Evolutionary conservation across 352 stramenopile species (phyloP).

Genomic region (Pythium phragmiticola): DNA sequence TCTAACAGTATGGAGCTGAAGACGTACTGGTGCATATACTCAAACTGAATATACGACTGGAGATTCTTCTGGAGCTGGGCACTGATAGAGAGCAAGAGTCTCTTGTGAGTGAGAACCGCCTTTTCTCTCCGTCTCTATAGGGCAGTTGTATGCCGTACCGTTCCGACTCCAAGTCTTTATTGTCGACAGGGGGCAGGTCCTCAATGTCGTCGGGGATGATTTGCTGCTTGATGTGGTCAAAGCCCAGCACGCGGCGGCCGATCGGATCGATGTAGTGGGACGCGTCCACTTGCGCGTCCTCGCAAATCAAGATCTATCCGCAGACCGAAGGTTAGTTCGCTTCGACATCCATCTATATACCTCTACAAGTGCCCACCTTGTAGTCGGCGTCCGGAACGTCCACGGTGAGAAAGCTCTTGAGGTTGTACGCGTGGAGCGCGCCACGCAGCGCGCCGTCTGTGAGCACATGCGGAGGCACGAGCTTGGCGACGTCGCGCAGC

Average conservation of each 20-base stretch:
- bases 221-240: slow-evolving; percentile 86
- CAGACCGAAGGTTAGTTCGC: background rate
- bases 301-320: slow-evolving; percentile 71
- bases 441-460: slow-evolving; percentile 63
- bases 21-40: slow-evolving; percentile 78
- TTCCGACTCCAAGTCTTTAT: slow-evolving; percentile 60
- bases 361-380: slow-evolving; percentile 39
- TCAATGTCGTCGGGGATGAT: slow-evolving; percentile 52
- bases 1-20: background rate
- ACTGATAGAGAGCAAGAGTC: slow-evolving; percentile 10
- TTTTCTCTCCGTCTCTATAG: background rate
- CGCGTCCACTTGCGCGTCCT: slow-evolving; percentile 77
- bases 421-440: slow-evolving; percentile 82
- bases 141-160: slow-evolving; percentile 35
- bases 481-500: slow-evolving; percentile 77
- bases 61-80: slow-evolving; percentile 62
- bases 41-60: slow-evolving; percentile 79
- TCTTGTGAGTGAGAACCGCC: background rate
- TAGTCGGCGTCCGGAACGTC: slow-evolving; percentile 71
- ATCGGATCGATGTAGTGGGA: slow-evolving; percentile 85
- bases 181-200: slow-evolving; percentile 40
- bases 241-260: slow-evolving; percentile 68
- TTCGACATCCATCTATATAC: background rate
- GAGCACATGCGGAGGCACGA: slow-evolving; percentile 73
- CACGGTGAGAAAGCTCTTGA: slow-evolving; percentile 63